Evolutionary conservation across 345 rosid genomes (phyloP), one percentile per base, ranked within the genome.

Genomic region (Gossypium australe): DNA sequence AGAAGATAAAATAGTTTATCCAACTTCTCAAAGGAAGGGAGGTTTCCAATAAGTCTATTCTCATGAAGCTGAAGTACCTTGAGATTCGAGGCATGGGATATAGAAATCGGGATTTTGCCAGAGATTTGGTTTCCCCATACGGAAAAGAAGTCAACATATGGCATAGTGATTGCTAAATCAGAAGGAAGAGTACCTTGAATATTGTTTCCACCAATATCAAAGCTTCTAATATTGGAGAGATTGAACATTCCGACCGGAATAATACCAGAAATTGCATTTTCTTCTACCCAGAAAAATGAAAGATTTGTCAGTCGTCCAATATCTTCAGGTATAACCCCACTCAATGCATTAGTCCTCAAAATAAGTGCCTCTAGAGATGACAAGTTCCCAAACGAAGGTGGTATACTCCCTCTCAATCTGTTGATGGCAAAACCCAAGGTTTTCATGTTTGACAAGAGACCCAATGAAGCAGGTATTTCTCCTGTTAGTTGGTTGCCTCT

Each of bases 231-330:
- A 29, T 29, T 29, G 38, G 38, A 29, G 38, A 29, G 38, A 29
- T 29, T 29, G 38, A 29, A 29, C 5, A 29, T 29, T 29, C 5
- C 6, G 38, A 4, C 5, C 1, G 6, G 38, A 29, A 29, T 29
- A 29, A 4, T 29, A 29, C 38, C 38, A 3, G 38, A 4, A 29
- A 29, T 29, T 29, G 38, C 6, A 29, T 29, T 29, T 29, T 29
- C 38, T 29, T 4, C 76, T 3, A 49, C n/a, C 1, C 1, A 13
- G 17, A 49, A 2, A 49, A 3, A 13, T 14, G 55, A 49, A 9
- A 81, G 65, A 13, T 44, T 70, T 4, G 10, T 61, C 51, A 77
- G 18, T 18, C 24, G 51, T 4, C 79, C 82, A 14, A 80, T 20
- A 9, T 27, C n/a, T 12, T 48, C 27, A 6, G 79, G 82, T 18